Base-by-base conservation (phyloP, 1,284 basidiomycete genomes). In the Trichosporon ovoides region DNA sequence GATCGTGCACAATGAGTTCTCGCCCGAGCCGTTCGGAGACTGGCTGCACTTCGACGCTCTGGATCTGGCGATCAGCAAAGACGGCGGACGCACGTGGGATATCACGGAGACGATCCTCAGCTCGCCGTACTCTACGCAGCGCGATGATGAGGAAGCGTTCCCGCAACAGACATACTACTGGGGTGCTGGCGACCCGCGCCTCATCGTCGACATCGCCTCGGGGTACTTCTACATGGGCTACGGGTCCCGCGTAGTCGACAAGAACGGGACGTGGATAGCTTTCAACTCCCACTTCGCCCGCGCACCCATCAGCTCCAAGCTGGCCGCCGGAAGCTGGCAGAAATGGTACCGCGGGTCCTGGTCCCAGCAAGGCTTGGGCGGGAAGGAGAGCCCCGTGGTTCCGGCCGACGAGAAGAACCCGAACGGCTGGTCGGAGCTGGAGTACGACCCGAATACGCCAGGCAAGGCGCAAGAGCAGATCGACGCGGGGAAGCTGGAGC, bases 171-270 rank as follows among this genome's bases (percentile, higher is more conserved):
- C 57, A 3, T 58, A 54, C 36, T 34, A 18, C 38, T 58, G 38
- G 46, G 57, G 57, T 20, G 43, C 52, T 7, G 57, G 57, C 3
- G 57, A 58, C 57, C 52, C 36, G 46, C 57, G 57, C 10, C 52
- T 58, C 2, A 38, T 51, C 22, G 57, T 54, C 13, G 57, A 58
- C 52, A 13, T 58, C 13, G 37, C 52, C 3, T 22, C 31, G 1
- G 57, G 57, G 6, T 58, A 54, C 52, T 58, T 58, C 18, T 58
- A 58, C 48, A 18, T 54, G 14, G n/a, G 24, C 11, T 58, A 58
- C 52, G 52, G 52, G 4, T 38, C 35, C 12, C 56, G 56, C 28
- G 24, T 53, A 22, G 24, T 58, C 7, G 46, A 50, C 57, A 53
- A 58, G 46, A 36, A 37, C 51, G 61, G 57, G 7, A 43, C 51